These are phyloP conservation scores for Ustilago sp. DNA, from an alignment of 1,284 basidiomycete genomes.

Conservation along the genomic window DNA sequence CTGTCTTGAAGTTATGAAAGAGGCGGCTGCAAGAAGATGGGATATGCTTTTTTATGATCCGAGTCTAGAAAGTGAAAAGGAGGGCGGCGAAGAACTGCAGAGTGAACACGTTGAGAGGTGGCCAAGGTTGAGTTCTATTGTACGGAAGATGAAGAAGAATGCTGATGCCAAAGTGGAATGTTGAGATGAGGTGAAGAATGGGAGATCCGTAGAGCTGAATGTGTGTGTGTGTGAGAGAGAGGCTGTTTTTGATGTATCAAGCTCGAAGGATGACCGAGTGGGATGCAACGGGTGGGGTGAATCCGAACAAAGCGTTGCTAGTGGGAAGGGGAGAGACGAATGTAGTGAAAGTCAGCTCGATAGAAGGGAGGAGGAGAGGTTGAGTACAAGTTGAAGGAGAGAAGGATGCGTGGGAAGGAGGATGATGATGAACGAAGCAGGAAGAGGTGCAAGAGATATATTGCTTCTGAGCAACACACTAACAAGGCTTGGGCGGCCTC, in stretches of 20 bases:
- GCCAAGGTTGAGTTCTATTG: conserved; percentile 6
- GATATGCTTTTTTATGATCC: conserved; percentile 11
- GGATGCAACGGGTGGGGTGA: background rate
- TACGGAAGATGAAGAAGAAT: background rate
- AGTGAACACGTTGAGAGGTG: background rate
- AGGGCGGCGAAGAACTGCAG: background rate
- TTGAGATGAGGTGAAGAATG: conserved; percentile 1
- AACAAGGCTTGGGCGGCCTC: background rate
- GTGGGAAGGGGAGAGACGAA: background rate
- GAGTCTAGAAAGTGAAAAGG: conserved; percentile 2
- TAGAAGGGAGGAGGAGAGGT: conserved; percentile 5
- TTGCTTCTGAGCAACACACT: conserved; percentile 18
- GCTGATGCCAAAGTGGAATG: background rate
- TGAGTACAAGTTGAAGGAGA: background rate
- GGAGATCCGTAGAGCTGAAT: background rate
- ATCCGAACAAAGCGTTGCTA: conserved; percentile 4
- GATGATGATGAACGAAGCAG: conserved; percentile 12
- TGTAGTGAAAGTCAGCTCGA: background rate
- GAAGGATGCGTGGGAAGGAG: conserved; percentile 1
- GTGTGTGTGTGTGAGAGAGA: too few species aligned
- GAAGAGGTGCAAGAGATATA: conserved; percentile 29
- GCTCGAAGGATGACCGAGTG: background rate
- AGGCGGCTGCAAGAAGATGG: conserved; percentile 15
- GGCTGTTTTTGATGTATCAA: conserved; percentile 1
- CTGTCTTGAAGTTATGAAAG: conserved; percentile 8